Evolutionary conservation across 192 early-diverging fungal species (phyloP).

Genomic region (Backusella luteola): DNA sequence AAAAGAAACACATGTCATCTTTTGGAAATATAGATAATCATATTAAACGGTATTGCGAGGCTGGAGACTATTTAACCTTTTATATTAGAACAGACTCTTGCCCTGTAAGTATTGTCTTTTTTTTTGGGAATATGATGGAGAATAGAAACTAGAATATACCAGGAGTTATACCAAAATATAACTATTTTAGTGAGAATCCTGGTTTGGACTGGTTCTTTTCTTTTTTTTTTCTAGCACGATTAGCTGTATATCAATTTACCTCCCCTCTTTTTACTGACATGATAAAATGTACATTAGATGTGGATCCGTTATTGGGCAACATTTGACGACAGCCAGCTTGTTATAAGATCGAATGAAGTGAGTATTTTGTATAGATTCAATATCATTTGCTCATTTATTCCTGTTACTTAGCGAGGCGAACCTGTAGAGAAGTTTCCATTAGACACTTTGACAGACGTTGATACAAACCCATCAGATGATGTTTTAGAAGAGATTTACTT

Average conservation of each 20-base stretch:
- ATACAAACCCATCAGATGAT: constrained; percentile 3
- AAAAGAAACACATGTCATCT: neutral
- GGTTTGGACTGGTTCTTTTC: neutral
- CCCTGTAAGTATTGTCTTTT: neutral
- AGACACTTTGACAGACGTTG: neutral
- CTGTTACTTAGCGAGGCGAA: neutral
- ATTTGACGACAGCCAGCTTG: neutral
- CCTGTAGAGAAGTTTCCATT: neutral
- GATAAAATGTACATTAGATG: neutral
- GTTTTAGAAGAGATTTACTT: constrained; percentile 8
- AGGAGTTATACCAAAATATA: neutral
- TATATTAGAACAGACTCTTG: neutral
- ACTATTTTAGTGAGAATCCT: neutral
- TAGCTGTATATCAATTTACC: neutral
- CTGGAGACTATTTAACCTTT: constrained; percentile 10
- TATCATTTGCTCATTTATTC: neutral
- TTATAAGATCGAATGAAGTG: constrained; percentile 9
- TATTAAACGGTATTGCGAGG: neutral
- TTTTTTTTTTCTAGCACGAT: neutral
- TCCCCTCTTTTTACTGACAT: neutral
- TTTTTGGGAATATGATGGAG: neutral
- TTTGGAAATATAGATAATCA: neutral
- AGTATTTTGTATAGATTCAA: neutral
- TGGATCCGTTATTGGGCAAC: constrained; percentile 12
- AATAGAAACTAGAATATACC: neutral